Conservation (phyloP, 129 eudicot genomes). For the Escallonia herrerae region DNA sequence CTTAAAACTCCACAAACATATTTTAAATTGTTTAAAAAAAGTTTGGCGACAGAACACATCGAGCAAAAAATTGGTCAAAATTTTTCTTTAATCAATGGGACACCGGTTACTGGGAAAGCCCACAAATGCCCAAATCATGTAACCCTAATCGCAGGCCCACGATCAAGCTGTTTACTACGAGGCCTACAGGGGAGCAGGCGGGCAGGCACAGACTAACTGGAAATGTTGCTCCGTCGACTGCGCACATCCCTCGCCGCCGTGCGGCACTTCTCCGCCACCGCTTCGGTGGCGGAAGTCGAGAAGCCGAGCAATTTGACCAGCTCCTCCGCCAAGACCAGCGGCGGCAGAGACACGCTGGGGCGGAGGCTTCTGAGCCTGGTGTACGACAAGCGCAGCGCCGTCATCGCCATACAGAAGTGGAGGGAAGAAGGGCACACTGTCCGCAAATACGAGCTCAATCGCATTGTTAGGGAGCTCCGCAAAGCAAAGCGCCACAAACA, state of each 20-base stretch:
- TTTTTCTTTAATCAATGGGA: no score
- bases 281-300: neutral
- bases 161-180: no score
- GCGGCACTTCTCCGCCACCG: constrained; percentile 45
- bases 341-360: constrained; percentile 62
- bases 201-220: neutral
- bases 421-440: constrained; percentile 67
- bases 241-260: constrained; percentile 49
- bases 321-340: constrained; percentile 9
- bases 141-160: no score
- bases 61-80: no score
- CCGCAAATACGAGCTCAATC: constrained; percentile 78
- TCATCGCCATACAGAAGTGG: constrained; percentile 57
- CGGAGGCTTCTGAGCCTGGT: constrained; percentile 54
- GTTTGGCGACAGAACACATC: no score
- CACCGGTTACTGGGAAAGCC: no score
- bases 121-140: no score
- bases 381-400: constrained; percentile 73
- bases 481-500: constrained; percentile 58
- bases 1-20: no score
- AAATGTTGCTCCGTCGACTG: constrained; percentile 31
- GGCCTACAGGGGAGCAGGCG: no score
- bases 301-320: neutral
- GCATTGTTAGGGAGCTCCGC: constrained; percentile 65
- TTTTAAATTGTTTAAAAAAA: no score